Base-by-base conservation (phyloP, 148 eudicot species). In the Nepenthes mirabilis region DNA sequence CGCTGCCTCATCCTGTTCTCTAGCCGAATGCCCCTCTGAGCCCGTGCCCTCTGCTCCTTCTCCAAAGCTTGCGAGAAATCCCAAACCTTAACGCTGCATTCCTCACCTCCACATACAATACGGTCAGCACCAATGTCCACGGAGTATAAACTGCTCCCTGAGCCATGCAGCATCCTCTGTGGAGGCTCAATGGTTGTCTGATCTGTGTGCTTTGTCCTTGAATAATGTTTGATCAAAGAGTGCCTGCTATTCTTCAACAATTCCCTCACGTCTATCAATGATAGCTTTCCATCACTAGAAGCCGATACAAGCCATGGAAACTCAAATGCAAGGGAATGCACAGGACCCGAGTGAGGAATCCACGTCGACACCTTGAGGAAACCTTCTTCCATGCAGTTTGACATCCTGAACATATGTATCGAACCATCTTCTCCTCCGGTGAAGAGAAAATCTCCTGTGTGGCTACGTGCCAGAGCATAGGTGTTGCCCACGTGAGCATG, bases 241-340 rank as follows among this genome's bases (percentile, higher is more conserved):
- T 52, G 71, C 54, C 68, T 69, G 37, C 69, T 80, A n/a, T 62
- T 64, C 74, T 81, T 86, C 73, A 86, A 55, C 57, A 94, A 74
- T 74, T 84, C 82, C 63, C 97, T 78, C 40, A 94, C 95, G 65
- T 94, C 99, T 43, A 86, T 84, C 10, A 94, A 83, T 32, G 95
- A 77, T 2, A 94, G 78, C 59, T 74, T 84, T 40, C 99, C 99
- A 62, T 94, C 97, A 69, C 79, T 71, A 1, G 99, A 84, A 71
- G 95, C 91, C 36, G 97, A 89, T 47, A 86, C 99, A 23, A 94
- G 86, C 99, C 97, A 94, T 2, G 99, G 99, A 66, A 89, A 94
- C 82, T 94, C 99, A 12, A 94, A 94, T 9, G 97, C 79, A 70
- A 94, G 87, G 33, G 91, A 89, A 78, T 82, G 65, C 11, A 89